phyloP scores from a whole-genome alignment of 805 yeast genomes.

The Pichia phayaonensis region DNA sequence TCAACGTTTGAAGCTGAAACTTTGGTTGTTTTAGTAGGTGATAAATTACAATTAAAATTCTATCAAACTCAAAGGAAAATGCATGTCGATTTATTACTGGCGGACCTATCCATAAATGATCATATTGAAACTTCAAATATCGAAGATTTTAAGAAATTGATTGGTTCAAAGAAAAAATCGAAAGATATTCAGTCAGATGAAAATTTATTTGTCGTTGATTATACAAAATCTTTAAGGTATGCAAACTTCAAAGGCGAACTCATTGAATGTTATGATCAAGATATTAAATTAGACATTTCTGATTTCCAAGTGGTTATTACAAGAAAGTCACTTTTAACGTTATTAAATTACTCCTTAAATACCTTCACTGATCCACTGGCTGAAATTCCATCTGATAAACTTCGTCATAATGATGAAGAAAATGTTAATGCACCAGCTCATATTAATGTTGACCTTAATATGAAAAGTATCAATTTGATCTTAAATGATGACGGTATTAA shows the following conservation, averaged over 20 bases:
- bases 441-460: slow-evolving; percentile 56
- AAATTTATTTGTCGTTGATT: slow-evolving; percentile 53
- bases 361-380: slow-evolving; percentile 84
- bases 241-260: slow-evolving; percentile 45
- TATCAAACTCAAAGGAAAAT: slow-evolving; percentile 52
- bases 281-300: slow-evolving; percentile 62
- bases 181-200: slow-evolving; percentile 27
- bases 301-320: slow-evolving; percentile 70
- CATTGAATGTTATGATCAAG: slow-evolving; percentile 72
- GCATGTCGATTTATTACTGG: slow-evolving; percentile 56
- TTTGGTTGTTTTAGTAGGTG: slow-evolving; percentile 67
- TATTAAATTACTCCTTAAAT: slow-evolving; percentile 72
- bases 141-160: slow-evolving; percentile 56
- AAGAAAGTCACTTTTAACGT: slow-evolving; percentile 67
- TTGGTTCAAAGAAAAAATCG: slow-evolving; percentile 52
- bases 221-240: slow-evolving; percentile 50
- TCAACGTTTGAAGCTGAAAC: slow-evolving; percentile 54
- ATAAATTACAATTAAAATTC: slow-evolving; percentile 51
- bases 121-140: slow-evolving; percentile 57
- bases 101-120: slow-evolving; percentile 67
- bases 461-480: slow-evolving; percentile 67
- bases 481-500: slow-evolving; percentile 79
- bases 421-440: slow-evolving; percentile 61
- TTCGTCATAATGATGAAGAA: slow-evolving; percentile 58
- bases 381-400: slow-evolving; percentile 59